Conservation (phyloP, 2,329 filamentous ascomycete genomes). For the Leptodontidium sp. region DNA sequence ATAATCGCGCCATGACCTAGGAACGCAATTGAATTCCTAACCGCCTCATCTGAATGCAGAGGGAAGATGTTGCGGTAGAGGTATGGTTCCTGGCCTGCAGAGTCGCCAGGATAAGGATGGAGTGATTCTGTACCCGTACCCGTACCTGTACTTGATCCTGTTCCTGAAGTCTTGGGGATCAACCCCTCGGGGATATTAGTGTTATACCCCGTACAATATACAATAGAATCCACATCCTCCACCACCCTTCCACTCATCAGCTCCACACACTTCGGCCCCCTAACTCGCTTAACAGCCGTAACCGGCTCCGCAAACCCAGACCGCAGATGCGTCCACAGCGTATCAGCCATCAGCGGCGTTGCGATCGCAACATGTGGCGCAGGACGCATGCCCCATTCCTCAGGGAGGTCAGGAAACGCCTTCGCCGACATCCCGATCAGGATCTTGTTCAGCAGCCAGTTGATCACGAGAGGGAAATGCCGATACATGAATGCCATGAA, state of each 20-base stretch:
- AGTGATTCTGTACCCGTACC: not conserved
- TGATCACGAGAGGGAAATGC: not conserved
- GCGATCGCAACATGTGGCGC: not conserved
- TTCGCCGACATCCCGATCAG: not conserved
- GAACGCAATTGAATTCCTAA: conserved; percentile 15
- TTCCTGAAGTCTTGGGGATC: not conserved
- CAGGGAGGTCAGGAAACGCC: conserved; percentile 4
- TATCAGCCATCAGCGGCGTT: conserved; percentile 14
- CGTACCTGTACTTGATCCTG: no score
- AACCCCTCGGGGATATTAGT: conserved; percentile 1
- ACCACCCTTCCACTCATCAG: conserved; percentile 9
- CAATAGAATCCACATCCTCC: conserved; percentile 14
- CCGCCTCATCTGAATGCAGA: conserved; percentile 6
- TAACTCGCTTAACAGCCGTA: not conserved
- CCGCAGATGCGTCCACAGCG: conserved; percentile 7
- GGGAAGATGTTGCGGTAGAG: conserved; percentile 23
- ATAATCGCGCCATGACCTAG: conserved; percentile 1
- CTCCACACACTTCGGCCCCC: conserved; percentile 5
- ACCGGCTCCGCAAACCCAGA: conserved; percentile 15
- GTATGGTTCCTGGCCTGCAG: not conserved
- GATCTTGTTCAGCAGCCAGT: not conserved
- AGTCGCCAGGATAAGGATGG: conserved; percentile 13
- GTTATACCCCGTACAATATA: conserved; percentile 19
- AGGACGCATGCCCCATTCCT: conserved; percentile 8
- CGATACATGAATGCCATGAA: conserved; percentile 12